A percentile compares a stretch with the other conserved stretches of the same genome.
Conservation (phyloP, 2,329 filamentous ascomycete genomes). For the Remersonia thermophila region DNA sequence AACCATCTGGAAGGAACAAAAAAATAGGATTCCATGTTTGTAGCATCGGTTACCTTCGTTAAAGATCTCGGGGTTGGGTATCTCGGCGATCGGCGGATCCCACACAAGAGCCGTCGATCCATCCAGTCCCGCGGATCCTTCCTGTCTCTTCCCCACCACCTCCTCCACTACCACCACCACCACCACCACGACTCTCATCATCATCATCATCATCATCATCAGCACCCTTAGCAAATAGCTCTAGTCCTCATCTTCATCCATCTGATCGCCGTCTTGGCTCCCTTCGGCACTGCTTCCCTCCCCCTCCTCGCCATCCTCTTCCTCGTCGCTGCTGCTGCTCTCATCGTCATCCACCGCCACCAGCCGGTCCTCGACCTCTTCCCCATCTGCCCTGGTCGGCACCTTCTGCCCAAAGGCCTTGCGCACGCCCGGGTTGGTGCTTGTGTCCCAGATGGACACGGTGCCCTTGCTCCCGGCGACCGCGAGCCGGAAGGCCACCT, state of each 20-base stretch:
- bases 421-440: conserved; percentile 80
- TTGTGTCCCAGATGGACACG: conserved; percentile 91
- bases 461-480: conserved; percentile 90
- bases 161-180: too few species aligned
- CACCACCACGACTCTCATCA: neutral
- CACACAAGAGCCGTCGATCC: too few species aligned
- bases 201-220: too few species aligned
- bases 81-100: too few species aligned
- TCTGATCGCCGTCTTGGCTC: conserved; percentile 32
- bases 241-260: conserved; percentile 11
- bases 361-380: conserved; percentile 60
- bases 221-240: too few species aligned
- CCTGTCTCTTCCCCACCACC: neutral
- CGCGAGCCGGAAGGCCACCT: conserved; percentile 83
- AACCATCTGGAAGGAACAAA: too few species aligned
- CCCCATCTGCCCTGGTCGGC: conserved; percentile 43
- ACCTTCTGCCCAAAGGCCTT: conserved; percentile 68
- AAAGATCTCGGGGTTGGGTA: neutral
- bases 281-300: conserved; percentile 27
- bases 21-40: too few species aligned
- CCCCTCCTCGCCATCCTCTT: conserved; percentile 38
- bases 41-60: too few species aligned
- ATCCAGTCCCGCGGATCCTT: too few species aligned
- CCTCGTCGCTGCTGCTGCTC: conserved; percentile 53
- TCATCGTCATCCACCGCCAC: conserved; percentile 60